These are phyloP conservation scores for Termitomyces sp. DNA, from an alignment of 768 basidiomycete genomes.

Conservation along the genomic window DNA sequence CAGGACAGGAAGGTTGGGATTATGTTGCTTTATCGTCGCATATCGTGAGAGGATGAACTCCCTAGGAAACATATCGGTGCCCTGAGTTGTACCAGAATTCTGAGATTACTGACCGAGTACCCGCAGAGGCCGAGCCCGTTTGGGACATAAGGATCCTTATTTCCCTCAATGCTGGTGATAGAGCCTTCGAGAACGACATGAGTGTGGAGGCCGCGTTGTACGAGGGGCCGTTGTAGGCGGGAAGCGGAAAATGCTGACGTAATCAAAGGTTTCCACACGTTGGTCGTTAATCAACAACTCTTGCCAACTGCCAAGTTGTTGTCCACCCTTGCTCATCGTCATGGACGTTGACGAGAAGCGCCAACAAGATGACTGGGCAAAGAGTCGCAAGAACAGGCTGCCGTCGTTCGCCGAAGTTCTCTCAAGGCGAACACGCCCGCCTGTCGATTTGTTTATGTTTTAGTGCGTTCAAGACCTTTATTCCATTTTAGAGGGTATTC, in stretches of 20 bases:
- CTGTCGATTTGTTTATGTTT: slow-evolving; percentile 98
- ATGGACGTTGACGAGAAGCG: slow-evolving; percentile 60
- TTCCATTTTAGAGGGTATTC: not conserved
- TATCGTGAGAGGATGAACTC: slow-evolving; percentile 79
- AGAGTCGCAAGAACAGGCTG: slow-evolving; percentile 67
- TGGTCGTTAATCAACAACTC: slow-evolving; percentile 20
- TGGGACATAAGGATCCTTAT: slow-evolving; percentile 81
- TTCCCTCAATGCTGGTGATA: slow-evolving; percentile 78
- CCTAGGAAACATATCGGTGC: slow-evolving; percentile 33
- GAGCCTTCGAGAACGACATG: slow-evolving; percentile 69
- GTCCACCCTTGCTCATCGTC: slow-evolving; percentile 14
- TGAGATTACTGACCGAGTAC: slow-evolving; percentile 56
- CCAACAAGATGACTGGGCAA: slow-evolving; percentile 72
- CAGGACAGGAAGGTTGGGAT: slow-evolving; percentile 82
- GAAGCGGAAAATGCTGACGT: slow-evolving; percentile 26
- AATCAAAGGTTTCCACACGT: slow-evolving; percentile 24
- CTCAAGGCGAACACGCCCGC: slow-evolving; percentile 85
- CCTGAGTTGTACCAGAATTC: not conserved
- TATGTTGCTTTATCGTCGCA: slow-evolving; percentile 72
- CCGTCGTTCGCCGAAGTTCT: slow-evolving; percentile 92
- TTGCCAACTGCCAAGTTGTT: slow-evolving; percentile 25
- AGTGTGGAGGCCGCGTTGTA: slow-evolving; percentile 5
- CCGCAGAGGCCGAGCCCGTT: slow-evolving; percentile 69
- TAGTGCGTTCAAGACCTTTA: slow-evolving; percentile 60
- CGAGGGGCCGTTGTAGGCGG: not conserved